Base-by-base conservation (phyloP, 2,329 filamentous ascomycete genomes). In the Pyrenochaeta sp. region DNA sequence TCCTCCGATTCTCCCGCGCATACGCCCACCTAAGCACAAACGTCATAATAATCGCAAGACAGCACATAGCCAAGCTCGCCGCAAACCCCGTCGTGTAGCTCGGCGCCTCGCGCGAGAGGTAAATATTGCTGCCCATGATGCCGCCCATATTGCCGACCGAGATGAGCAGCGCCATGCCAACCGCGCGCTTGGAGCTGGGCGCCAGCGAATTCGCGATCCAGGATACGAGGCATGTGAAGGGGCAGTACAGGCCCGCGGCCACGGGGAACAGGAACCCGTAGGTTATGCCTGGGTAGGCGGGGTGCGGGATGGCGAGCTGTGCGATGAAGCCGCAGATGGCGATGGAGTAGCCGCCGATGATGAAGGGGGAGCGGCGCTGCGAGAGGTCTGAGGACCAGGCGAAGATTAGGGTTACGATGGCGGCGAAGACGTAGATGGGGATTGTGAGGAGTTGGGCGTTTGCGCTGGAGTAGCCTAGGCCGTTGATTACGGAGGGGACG, bases 291-390 rank as follows among this genome's bases (percentile, higher is more conserved):
- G 67, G 63, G 51, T 79, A 80, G 45, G 66, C 67, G 0, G 67
- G 67, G 31, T 71, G 66, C 0, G 67, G 67, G 11, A 71, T 69
- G 0, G 67, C 66, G 10, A 85, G 72, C 18, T 85, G 74, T 24
- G 85, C 76, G 41, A 77, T 73, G 63, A 82, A 85, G 9, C 82
- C 83, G 19, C 79, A 63, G 1, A 77, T 77, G 8, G 79, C 75
- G 36, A 84, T 69, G 15, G 68, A 49, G 35, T 77, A 75, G 7
- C 80, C 80, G 3, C 68, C 55, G 10, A 84, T 72, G 23, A 79
- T 78, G 68, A 84, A 85, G 8, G 70, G 69, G 47, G 78, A 84
- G 0, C 82, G 78, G 45, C 78, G 77, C 27, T 73, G 76, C 3
- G 78, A 61, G 1, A 72, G 65, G 53, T 85, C 81, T 2, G 80